Conservation (phyloP, 169 alveolate species). For the Cyclospora cayetanensis region DNA sequence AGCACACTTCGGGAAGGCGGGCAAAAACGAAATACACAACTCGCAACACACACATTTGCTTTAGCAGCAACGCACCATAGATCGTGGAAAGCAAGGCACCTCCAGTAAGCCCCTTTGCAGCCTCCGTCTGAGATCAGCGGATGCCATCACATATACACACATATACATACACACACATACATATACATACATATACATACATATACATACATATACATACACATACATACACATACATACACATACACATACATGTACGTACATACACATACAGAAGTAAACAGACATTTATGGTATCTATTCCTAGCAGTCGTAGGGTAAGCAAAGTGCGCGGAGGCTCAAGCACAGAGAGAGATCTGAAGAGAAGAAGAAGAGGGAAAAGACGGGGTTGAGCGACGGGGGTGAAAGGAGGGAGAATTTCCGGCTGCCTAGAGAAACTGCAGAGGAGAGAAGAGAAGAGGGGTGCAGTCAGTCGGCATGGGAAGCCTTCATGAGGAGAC, state of each 20-base stretch:
- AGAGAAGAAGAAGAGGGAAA: neutral
- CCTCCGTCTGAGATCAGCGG: slow-evolving; percentile 42
- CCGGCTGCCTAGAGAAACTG: neutral
- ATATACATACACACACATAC: neutral
- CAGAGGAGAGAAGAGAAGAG: neutral
- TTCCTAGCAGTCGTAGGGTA: no score
- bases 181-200: neutral
- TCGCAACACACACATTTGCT: neutral
- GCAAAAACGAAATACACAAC: neutral
- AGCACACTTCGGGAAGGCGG: no score
- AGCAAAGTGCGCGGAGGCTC: no score
- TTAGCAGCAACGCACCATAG: slow-evolving; percentile 32
- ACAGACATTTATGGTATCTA: neutral
- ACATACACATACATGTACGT: neutral
- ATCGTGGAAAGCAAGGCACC: slow-evolving; percentile 67
- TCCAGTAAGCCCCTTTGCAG: slow-evolving; percentile 46
- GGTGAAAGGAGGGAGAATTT: neutral
- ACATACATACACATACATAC: neutral
- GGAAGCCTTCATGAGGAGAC: no score
- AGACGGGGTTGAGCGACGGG: no score
- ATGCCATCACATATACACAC: neutral
- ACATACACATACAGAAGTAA: neutral
- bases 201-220: neutral
- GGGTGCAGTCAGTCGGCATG: no score
- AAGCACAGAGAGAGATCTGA: neutral